These are phyloP conservation scores for Phascolomyces articulosus DNA, from an alignment of 371 early-diverging fungal genomes.

Conservation along the genomic window DNA sequence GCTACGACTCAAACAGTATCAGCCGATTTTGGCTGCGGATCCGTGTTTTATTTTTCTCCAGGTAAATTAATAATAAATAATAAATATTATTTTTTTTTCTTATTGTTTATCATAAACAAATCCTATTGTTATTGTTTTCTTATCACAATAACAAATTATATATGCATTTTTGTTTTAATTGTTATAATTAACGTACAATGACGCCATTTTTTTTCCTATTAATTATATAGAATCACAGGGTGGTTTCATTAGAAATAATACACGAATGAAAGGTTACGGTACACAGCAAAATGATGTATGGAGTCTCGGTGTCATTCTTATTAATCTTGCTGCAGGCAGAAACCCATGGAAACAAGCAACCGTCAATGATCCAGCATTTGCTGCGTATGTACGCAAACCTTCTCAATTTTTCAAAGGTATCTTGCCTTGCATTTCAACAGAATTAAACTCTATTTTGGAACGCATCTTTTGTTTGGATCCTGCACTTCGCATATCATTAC, in stretches of 20 bases:
- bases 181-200: no score
- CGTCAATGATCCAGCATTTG: constrained; percentile 70
- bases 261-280: constrained; percentile 56
- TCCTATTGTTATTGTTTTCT: no score
- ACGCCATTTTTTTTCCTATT: neutral
- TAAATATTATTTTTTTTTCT: neutral
- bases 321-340: constrained; percentile 75
- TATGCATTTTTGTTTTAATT: no score
- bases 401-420: constrained; percentile 64
- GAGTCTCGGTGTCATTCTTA: constrained; percentile 83
- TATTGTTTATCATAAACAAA: neutral
- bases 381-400: constrained; percentile 63
- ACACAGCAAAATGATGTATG: constrained; percentile 84
- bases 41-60: constrained; percentile 93
- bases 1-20: constrained; percentile 71
- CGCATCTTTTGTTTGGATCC: constrained; percentile 78
- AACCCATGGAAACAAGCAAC: constrained; percentile 86
- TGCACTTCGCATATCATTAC: constrained; percentile 65
- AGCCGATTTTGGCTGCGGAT: constrained; percentile 79
- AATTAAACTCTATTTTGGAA: constrained; percentile 71
- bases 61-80: constrained; percentile 33
- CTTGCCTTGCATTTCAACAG: constrained; percentile 68
- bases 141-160: no score
- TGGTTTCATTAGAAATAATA: constrained; percentile 43
- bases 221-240: constrained; percentile 73